These are phyloP conservation scores for Pythium rhizo-oryzae DNA, from an alignment of 352 stramenopile genomes.

Conservation along the genomic window DNA sequence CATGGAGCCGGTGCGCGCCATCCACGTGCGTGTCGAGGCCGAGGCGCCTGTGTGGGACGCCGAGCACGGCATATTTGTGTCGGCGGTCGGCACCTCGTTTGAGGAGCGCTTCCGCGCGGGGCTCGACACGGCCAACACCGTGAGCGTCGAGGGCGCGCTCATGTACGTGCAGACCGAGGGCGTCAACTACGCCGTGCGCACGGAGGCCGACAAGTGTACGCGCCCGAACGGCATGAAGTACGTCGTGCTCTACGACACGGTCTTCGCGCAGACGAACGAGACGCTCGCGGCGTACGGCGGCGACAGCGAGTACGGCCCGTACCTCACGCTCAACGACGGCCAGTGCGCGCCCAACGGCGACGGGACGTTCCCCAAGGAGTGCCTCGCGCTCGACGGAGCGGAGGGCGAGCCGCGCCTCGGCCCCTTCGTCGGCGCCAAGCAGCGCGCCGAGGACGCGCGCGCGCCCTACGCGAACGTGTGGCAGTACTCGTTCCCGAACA, in stretches of 20 bases:
- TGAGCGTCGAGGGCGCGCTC: slow-evolving; percentile 76
- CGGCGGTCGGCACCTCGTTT: slow-evolving; percentile 50
- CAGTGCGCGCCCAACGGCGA: slow-evolving; percentile 55
- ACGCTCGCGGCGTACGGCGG: slow-evolving; percentile 65
- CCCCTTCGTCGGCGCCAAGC: slow-evolving; percentile 62
- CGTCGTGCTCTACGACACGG: slow-evolving; percentile 84
- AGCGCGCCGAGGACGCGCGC: slow-evolving; percentile 50
- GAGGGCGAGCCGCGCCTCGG: slow-evolving; percentile 64
- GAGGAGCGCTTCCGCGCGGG: slow-evolving; percentile 49
- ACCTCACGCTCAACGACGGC: slow-evolving; percentile 69
- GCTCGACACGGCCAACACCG: slow-evolving; percentile 85
- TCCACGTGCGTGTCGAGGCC: slow-evolving; percentile 64
- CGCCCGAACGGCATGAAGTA: slow-evolving; percentile 84
- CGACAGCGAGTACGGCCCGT: slow-evolving; percentile 58
- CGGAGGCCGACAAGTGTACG: slow-evolving; percentile 49
- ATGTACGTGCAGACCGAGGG: slow-evolving; percentile 89
- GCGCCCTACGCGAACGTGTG: slow-evolving; percentile 75
- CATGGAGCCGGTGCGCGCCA: slow-evolving; percentile 56
- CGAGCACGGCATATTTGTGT: slow-evolving; percentile 40
- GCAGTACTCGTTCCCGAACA: slow-evolving; percentile 87
- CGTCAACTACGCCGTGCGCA: slow-evolving; percentile 78
- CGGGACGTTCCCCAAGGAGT: slow-evolving; percentile 47
- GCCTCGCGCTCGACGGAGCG: slow-evolving; percentile 78
- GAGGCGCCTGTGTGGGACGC: slow-evolving; percentile 57
- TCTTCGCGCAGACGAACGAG: slow-evolving; percentile 78